These are phyloP conservation scores for Lodderomyces metapsilosis DNA, from an alignment of 1,139 yeast species.

Conservation along the genomic window DNA sequence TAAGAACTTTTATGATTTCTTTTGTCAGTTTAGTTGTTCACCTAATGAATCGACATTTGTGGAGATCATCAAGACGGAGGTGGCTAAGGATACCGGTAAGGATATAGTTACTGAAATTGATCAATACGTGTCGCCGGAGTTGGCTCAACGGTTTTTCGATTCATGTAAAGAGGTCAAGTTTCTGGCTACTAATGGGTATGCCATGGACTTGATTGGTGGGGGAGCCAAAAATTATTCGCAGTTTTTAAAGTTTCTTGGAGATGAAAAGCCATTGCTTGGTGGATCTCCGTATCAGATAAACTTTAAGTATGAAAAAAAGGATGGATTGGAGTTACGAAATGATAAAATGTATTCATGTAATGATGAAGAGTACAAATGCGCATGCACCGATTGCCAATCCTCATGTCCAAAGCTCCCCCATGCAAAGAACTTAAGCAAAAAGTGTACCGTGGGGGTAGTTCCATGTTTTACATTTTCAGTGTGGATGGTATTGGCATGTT, in stretches of 20 bases:
- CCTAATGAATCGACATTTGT: slow-evolving; percentile 78
- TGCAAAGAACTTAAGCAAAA: slow-evolving; percentile 30
- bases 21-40: slow-evolving; percentile 90
- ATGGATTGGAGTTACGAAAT: slow-evolving; percentile 23
- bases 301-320: slow-evolving; percentile 48
- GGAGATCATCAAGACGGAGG: slow-evolving; percentile 56
- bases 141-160: slow-evolving; percentile 68
- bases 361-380: slow-evolving; percentile 68
- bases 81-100: slow-evolving; percentile 50
- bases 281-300: slow-evolving; percentile 96
- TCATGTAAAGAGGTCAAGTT: slow-evolving; percentile 90
- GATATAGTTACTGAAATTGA: slow-evolving; percentile 71
- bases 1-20: slow-evolving; percentile 78
- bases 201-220: slow-evolving; percentile 96
- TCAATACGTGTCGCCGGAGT: slow-evolving; percentile 55
- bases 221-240: slow-evolving; percentile 76
- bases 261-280: slow-evolving; percentile 87
- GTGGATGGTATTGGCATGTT: slow-evolving; percentile 46
- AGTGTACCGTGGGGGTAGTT: slow-evolving; percentile 58
- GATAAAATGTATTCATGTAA: slow-evolving; percentile 55
- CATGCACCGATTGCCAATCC: slow-evolving; percentile 85
- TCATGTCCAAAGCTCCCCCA: slow-evolving; percentile 71
- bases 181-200: slow-evolving; percentile 92
- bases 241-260: slow-evolving; percentile 87
- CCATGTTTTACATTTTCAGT: slow-evolving; percentile 76